Base-by-base conservation (phyloP, 768 basidiomycete genomes). In the Paxillus ammoniavirescens region DNA sequence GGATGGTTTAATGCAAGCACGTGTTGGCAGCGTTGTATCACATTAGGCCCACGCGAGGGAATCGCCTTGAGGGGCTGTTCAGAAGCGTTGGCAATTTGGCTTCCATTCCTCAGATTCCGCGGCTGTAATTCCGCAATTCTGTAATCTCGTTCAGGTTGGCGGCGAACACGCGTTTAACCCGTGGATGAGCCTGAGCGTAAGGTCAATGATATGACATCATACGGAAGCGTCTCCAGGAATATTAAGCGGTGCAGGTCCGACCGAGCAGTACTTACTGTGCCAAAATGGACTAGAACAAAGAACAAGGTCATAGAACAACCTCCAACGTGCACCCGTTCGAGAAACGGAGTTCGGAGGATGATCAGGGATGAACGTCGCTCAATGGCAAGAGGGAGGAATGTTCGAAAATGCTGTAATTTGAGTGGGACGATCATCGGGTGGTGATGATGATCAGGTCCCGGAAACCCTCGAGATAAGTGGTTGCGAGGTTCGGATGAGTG, bases 11-110 rank as follows among this genome's bases (percentile, higher is more conserved):
- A 57, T 38, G 38, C 23, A 15, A 15, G 55, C 65, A 67, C 65
- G 65, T 68, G 66, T 67, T 54, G 53, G 47, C 54, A 57, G 58
- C 59, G 60, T 61, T 65, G 64, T 58, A 55, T 58, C 65, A 66
- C 62, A 67, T 60, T 63, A 56, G 15, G 56, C 50, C 48, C 56
- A 65, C 57, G 65, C 57, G 65, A 58, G 31, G 52, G 52, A 58
- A 49, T 50, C 54, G 60, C 65, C 65, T 62, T 60, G 62, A 55
- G 58, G 63, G 53, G 54, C 57, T 64, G 65, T 58, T 37, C 5
- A 55, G 65, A 67, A 63, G 61, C 65, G 52, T 26, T 26, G 26
- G 26, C 4, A 26, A 26, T 4, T 4, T 52, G 65, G 50, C 51
- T 62, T 58, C 60, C 58, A 62, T 58, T 54, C 36, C 53, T 38